Conservation (phyloP, 176 grass and related monocot species). For the Themeda triandra region DNA sequence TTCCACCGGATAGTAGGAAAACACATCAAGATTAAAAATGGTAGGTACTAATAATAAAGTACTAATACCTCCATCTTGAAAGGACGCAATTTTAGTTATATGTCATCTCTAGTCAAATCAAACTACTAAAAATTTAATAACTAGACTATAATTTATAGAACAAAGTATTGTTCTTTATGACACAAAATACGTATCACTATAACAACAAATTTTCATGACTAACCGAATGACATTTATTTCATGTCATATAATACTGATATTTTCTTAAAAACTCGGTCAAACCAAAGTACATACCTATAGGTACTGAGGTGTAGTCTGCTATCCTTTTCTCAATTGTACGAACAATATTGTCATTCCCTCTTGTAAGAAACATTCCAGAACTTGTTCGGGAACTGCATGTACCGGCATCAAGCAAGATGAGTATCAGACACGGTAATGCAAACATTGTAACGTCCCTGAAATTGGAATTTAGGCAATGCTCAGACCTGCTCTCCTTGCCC, state of each 20-base stretch:
- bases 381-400: conserved; percentile 71
- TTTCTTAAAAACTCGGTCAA: not conserved
- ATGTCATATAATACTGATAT: not conserved
- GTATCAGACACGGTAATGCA: not conserved
- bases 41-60: no score
- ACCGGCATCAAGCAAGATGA: not conserved
- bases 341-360: conserved; percentile 75
- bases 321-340: conserved; percentile 82
- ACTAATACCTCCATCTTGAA: no score
- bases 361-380: conserved; percentile 82
- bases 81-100: no score
- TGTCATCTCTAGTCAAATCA: not conserved
- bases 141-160: no score
- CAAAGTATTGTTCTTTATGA: not conserved
- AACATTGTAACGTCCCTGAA: conserved; percentile 1
- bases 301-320: conserved; percentile 80
- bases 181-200: not conserved
- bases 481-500: conserved; percentile 87
- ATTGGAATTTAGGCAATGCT: not conserved
- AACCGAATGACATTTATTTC: not conserved
- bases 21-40: no score
- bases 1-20: no score
- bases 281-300: conserved; percentile 58
- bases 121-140: no score
- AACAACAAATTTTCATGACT: not conserved